Evolutionary conservation across 306 rosid genomes (phyloP).

Genomic region (Pyrus communis): DNA sequence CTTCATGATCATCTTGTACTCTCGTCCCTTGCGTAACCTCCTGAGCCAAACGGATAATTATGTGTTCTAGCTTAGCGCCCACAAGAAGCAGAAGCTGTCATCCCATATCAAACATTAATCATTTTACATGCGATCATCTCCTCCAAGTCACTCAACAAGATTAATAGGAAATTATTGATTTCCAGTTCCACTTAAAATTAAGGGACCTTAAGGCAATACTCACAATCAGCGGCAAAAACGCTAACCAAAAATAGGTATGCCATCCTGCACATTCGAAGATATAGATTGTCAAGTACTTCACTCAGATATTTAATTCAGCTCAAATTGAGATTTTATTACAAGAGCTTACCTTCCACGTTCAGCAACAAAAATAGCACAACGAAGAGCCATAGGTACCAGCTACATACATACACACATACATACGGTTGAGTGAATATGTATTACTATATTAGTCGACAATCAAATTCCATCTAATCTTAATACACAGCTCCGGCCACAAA

Average conservation of each 20-base stretch:
- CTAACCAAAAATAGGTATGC: constrained; percentile 89
- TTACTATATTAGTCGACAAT: background rate
- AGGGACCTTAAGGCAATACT: constrained; percentile 24
- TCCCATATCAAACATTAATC: constrained; percentile 7
- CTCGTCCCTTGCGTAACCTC: constrained; percentile 18
- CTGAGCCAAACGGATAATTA: constrained; percentile 61
- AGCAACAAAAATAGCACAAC: constrained; percentile 80
- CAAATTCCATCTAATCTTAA: background rate
- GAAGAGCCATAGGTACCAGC: constrained; percentile 94
- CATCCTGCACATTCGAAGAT: constrained; percentile 49
- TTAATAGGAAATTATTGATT: background rate
- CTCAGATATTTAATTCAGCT: background rate
- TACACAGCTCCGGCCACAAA: background rate
- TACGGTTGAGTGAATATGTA: background rate
- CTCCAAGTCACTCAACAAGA: background rate
- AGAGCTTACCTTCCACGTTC: constrained; percentile 59
- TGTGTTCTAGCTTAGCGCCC: constrained; percentile 86
- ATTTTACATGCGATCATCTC: constrained; percentile 7
- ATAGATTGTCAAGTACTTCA: background rate
- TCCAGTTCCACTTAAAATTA: background rate
- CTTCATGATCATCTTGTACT: background rate
- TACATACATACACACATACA: background rate
- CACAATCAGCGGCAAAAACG: constrained; percentile 81
- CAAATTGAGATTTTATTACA: background rate
- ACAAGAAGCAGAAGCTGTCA: constrained; percentile 77